Conservation (phyloP, 768 basidiomycete species). For the Lactarius evosmus region DNA sequence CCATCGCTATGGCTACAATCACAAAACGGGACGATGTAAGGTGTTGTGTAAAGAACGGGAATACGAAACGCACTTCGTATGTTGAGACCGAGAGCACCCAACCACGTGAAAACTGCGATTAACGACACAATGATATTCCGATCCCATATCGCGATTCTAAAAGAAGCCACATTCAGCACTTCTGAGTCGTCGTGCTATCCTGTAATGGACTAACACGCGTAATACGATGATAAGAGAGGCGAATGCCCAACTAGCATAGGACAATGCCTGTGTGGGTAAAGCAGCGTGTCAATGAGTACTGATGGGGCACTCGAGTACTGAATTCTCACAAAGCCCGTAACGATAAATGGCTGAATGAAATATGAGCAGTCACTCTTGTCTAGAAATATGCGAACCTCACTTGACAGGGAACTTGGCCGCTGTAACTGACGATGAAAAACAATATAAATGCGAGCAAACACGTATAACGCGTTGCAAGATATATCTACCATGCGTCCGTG, state of each 20-base stretch:
- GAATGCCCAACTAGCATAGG: not conserved
- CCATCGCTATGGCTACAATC: not conserved
- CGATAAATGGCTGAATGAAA: not conserved
- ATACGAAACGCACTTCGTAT: not conserved
- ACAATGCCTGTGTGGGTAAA: not conserved
- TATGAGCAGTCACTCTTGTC: no score
- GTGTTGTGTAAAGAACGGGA: not conserved
- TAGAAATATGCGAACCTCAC: not conserved
- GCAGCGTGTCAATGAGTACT: not conserved
- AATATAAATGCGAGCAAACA: not conserved
- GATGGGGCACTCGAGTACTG: not conserved
- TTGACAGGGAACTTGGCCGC: not conserved
- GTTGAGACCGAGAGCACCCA: not conserved
- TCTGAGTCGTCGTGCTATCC: no score
- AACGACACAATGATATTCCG: not conserved
- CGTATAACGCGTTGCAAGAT: constrained; percentile 1
- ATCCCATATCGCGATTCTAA: constrained; percentile 13
- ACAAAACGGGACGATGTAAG: not conserved
- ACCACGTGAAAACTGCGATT: not conserved
- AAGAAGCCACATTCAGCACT: not conserved
- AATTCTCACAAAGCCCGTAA: not conserved
- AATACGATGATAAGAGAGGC: constrained; percentile 9
- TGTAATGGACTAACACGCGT: not conserved
- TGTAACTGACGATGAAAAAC: not conserved
- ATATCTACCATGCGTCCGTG: constrained; percentile 12